Evolutionary conservation across 2,329 filamentous ascomycete genomes (phyloP).

Genomic region (Paracamarosporium sp.): DNA sequence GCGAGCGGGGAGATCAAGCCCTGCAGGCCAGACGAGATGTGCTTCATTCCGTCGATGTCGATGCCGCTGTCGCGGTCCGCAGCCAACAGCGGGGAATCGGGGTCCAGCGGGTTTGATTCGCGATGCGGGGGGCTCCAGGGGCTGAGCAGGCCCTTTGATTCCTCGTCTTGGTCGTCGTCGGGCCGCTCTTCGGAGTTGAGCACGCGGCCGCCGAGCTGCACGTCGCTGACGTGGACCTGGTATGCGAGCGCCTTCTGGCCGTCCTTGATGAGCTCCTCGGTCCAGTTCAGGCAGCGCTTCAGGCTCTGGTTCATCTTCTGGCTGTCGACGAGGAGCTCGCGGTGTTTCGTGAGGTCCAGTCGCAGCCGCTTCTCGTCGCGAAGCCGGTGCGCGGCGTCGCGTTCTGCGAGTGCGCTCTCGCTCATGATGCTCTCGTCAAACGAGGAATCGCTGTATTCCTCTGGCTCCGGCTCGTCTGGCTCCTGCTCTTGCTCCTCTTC

Average conservation of each 20-base stretch:
- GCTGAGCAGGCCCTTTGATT: constrained; percentile 41
- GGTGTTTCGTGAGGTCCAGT: constrained; percentile 85
- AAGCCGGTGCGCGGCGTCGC: constrained; percentile 63
- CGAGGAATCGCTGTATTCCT: constrained; percentile 57
- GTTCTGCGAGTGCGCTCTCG: constrained; percentile 49
- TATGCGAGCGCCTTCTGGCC: constrained; percentile 88
- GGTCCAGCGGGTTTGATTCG: constrained; percentile 23
- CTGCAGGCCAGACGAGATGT: constrained; percentile 16
- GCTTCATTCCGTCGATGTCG: constrained; percentile 40
- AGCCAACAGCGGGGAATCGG: constrained; percentile 13
- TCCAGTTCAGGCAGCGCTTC: constrained; percentile 86
- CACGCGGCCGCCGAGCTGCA: constrained; percentile 82
- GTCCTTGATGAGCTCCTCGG: constrained; percentile 88
- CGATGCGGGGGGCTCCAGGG: constrained; percentile 44
- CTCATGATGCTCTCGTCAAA: constrained; percentile 58
- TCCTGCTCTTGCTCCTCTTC: constrained; percentile 42
- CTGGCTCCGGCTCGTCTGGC: constrained; percentile 52
- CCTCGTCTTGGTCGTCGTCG: constrained; percentile 28
- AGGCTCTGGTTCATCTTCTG: constrained; percentile 96
- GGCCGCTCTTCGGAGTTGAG: constrained; percentile 71
- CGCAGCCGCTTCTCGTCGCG: constrained; percentile 84
- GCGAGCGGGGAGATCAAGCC: constrained; percentile 29
- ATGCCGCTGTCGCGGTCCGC: constrained; percentile 48
- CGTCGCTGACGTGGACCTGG: constrained; percentile 77
- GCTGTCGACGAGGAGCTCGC: constrained; percentile 84